Conservation (phyloP, 2,329 filamentous ascomycete genomes). For the Rhytidhysteron rufulum region DNA sequence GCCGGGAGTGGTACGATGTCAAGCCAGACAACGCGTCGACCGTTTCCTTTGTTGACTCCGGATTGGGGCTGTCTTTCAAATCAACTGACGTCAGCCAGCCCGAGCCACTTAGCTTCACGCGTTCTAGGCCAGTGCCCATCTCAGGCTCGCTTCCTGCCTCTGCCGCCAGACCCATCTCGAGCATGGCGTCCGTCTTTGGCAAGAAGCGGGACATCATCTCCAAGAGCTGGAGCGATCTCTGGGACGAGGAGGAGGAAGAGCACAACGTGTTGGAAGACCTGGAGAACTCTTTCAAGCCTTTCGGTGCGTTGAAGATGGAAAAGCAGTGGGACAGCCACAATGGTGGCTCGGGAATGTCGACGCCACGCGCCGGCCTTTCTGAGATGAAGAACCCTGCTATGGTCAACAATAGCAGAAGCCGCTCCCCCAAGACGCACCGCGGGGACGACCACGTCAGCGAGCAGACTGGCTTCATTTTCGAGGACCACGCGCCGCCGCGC, state of each 20-base stretch:
- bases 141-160: slow-evolving; percentile 70
- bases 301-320: slow-evolving; percentile 28
- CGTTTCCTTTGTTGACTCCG: slow-evolving; percentile 80
- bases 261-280: slow-evolving; percentile 51
- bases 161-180: slow-evolving; percentile 57
- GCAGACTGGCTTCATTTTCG: slow-evolving; percentile 69
- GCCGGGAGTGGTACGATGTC: slow-evolving; percentile 69
- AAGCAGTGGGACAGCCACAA: slow-evolving; percentile 35
- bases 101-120: slow-evolving; percentile 48
- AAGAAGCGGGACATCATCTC: slow-evolving; percentile 75
- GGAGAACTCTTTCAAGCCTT: slow-evolving; percentile 54
- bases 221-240: slow-evolving; percentile 99
- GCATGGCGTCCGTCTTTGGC: slow-evolving; percentile 77
- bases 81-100: slow-evolving; percentile 53
- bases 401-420: slow-evolving; percentile 47
- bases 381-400: slow-evolving; percentile 53
- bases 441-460: slow-evolving; percentile 62
- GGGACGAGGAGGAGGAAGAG: slow-evolving; percentile 92
- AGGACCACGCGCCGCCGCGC: slow-evolving; percentile 56
- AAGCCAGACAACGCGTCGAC: slow-evolving; percentile 75
- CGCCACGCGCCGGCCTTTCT: slow-evolving; percentile 49
- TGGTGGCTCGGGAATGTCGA: slow-evolving; percentile 43
- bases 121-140: slow-evolving; percentile 71
- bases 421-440: slow-evolving; percentile 27
- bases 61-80: slow-evolving; percentile 75